Evolutionary conservation across 345 rosid genomes (phyloP).

Genomic region (Bruguiera sexangula): DNA sequence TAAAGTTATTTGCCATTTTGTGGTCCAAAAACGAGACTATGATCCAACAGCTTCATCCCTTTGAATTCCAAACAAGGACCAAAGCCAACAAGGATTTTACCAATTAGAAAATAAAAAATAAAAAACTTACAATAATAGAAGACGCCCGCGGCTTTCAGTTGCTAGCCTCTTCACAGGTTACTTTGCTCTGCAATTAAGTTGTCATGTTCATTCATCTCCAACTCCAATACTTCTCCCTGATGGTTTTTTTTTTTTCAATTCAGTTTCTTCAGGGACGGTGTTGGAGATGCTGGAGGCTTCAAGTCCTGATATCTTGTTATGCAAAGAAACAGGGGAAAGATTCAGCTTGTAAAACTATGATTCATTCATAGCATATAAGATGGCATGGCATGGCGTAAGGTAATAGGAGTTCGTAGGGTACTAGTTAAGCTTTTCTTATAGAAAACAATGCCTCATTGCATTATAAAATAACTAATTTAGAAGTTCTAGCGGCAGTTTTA

Average conservation of each 20-base stretch:
- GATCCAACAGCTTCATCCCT: no score
- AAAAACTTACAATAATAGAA: background rate
- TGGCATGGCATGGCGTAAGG: background rate
- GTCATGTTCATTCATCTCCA: background rate
- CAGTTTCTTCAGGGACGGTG: constrained; percentile 7
- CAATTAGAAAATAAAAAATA: background rate
- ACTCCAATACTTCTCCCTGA: background rate
- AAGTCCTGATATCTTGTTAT: constrained; percentile 27
- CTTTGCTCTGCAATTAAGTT: background rate
- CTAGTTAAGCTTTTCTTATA: no score
- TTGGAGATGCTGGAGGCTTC: constrained; percentile 28
- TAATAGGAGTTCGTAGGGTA: background rate
- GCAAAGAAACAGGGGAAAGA: background rate
- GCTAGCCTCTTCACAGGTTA: constrained; percentile 15
- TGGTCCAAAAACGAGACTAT: no score
- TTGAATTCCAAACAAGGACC: no score
- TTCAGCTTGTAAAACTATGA: background rate
- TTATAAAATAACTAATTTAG: no score
- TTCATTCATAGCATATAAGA: background rate
- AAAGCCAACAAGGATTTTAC: no score
- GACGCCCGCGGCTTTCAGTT: constrained; percentile 5
- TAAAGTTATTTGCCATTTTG: no score
- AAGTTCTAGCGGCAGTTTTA: no score
- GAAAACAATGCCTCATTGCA: no score
- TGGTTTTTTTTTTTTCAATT: background rate